A percentile compares a stretch with the other conserved stretches of the same genome.
Evolutionary conservation across 2,329 filamentous ascomycete species (phyloP).

Genomic region (Ophiosphaerella herpotricha): DNA sequence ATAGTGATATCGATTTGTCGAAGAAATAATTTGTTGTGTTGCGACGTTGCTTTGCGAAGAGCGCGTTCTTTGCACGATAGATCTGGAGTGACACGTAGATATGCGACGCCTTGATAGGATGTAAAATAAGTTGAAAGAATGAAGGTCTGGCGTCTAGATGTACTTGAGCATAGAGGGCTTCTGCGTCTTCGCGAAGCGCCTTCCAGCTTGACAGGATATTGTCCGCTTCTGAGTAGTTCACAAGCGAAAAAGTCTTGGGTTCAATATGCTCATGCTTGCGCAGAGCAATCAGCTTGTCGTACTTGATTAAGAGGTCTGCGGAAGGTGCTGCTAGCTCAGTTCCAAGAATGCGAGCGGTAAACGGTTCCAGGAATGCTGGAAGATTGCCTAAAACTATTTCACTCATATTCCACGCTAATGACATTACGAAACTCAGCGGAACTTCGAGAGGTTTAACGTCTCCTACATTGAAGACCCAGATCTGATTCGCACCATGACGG

Average conservation of each 20-base stretch:
- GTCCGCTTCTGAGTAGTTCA: conserved; percentile 9
- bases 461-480: conserved; percentile 18
- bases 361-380: conserved; percentile 4
- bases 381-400: not conserved
- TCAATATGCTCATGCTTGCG: conserved; percentile 10
- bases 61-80: conserved; percentile 54
- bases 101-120: conserved; percentile 60
- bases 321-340: not conserved
- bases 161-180: not conserved
- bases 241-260: conserved; percentile 6
- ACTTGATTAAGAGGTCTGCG: conserved; percentile 1
- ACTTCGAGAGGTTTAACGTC: conserved; percentile 17
- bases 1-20: not conserved
- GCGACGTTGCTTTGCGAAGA: conserved; percentile 50
- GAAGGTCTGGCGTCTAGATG: conserved; percentile 56
- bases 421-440: conserved; percentile 9
- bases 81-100: conserved; percentile 45
- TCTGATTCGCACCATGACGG: conserved; percentile 3
- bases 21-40: conserved; percentile 9
- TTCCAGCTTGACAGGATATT: conserved; percentile 1
- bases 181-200: not conserved
- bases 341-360: conserved; percentile 4
- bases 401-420: conserved; percentile 8
- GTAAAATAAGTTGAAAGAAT: conserved; percentile 63
- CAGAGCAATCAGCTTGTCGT: conserved; percentile 5